These are phyloP conservation scores for Pleurotus tuber-regium DNA, from an alignment of 768 basidiomycete genomes.

Conservation along the genomic window DNA sequence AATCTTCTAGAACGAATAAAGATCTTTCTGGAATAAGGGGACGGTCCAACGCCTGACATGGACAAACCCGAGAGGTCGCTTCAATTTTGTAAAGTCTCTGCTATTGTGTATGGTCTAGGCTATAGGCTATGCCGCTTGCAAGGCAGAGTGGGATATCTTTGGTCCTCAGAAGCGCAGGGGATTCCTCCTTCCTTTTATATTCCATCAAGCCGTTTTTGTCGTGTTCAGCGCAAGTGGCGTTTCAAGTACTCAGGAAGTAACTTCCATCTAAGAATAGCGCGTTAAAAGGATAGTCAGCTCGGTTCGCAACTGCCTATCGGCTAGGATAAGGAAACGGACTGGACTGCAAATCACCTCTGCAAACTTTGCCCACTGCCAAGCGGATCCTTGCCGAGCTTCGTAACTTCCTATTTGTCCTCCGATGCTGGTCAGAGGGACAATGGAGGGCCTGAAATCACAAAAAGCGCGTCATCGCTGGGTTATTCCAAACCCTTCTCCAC, in stretches of 20 bases:
- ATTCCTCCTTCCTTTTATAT: constrained; percentile 8
- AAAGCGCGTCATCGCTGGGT: not conserved
- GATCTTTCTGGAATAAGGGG: not conserved
- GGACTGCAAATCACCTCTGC: constrained; percentile 8
- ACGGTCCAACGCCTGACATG: not conserved
- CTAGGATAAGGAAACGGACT: constrained; percentile 7
- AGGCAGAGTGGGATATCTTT: not conserved
- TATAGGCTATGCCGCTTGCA: not conserved
- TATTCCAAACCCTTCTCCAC: not conserved
- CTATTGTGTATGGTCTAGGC: not conserved
- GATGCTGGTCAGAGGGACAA: constrained; percentile 37
- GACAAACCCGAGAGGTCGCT: too few relatives aligned
- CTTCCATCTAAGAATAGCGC: constrained; percentile 8
- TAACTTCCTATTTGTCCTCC: constrained; percentile 6
- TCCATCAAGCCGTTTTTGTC: not conserved
- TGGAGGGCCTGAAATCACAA: constrained; percentile 41
- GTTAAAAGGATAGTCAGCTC: constrained; percentile 1
- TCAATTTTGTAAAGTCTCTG: too few relatives aligned
- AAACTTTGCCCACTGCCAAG: constrained; percentile 7
- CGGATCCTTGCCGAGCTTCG: constrained; percentile 5
- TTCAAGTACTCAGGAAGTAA: constrained; percentile 7
- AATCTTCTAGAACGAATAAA: not conserved
- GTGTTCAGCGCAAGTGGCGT: not conserved
- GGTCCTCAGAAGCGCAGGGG: not conserved
- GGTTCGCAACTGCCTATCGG: not conserved